Evolutionary conservation across 2,329 filamentous ascomycete species (phyloP).

Genomic region (Talaromyces sp.): DNA sequence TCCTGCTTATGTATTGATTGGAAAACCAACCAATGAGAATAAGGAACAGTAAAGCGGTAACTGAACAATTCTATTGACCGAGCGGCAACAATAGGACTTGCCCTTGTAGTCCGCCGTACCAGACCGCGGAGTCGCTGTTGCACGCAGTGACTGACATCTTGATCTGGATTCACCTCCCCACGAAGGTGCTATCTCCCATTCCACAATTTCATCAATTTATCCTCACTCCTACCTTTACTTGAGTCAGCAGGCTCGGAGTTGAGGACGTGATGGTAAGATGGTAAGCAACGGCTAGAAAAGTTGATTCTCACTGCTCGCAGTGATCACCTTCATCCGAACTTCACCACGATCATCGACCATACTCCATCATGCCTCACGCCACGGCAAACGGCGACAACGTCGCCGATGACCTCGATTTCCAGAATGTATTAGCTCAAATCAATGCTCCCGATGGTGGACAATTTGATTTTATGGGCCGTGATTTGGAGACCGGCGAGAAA

Average conservation of each 20-base stretch:
- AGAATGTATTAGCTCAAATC: conserved; percentile 44
- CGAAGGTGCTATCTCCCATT: not conserved
- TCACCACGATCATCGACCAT: not conserved
- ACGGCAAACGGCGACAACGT: conserved; percentile 31
- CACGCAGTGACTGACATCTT: not conserved
- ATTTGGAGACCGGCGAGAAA: conserved; percentile 63
- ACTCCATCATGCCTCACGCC: conserved; percentile 40
- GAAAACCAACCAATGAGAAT: not conserved
- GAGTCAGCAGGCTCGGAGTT: not conserved
- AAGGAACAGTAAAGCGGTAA: not conserved
- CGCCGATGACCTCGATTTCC: conserved; percentile 40
- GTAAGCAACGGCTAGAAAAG: not conserved
- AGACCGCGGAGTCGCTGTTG: not conserved
- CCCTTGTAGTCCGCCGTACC: not conserved
- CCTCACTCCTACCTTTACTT: not conserved
- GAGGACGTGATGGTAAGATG: conserved; percentile 11
- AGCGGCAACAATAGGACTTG: not conserved
- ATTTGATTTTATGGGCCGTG: conserved; percentile 42
- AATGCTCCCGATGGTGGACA: conserved; percentile 32
- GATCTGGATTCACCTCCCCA: not conserved
- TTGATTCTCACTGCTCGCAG: not conserved
- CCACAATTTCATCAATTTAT: not conserved
- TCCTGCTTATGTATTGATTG: not conserved
- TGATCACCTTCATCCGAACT: not conserved
- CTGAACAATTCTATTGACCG: not conserved